Evolutionary conservation across 345 rosid species (phyloP), one percentile per base, ranked within the genome.

Genomic region (Dipteronia sinensis): DNA sequence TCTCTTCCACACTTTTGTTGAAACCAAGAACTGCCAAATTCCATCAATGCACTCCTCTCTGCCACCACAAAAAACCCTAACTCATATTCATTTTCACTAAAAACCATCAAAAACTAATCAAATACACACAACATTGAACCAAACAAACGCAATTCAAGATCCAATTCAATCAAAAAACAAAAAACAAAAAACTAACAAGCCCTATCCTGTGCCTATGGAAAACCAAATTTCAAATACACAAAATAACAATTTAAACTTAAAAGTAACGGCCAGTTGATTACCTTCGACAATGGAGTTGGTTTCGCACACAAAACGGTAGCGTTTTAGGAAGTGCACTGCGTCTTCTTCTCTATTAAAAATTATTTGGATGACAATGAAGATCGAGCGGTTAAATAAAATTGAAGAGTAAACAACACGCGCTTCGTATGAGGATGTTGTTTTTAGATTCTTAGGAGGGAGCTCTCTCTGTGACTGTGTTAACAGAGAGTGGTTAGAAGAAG

Each of bases 11-110:
- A 63, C 71, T 63, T 82, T 67, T 55, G 69, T 70, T 53, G 67
- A 61, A 79, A 72, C 79, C 69, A 72, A 4, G 47, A 77, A 74
- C 86, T 42, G 71, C 65, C 72, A 83, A 65, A 77, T 71, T 77
- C 83, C 83, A 74, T 53, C 79, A 65, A 82, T 81, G 86, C 89
- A 85, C 72, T 40, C 79, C 79, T 80, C 82, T 85, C 86, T 73
- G 81, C 69, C 86, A 78, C 71, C 68, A 74, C 29, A 65, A 71
- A 81, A 81, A 89, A 84, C 88, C 89, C 91, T 83, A 85, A 82
- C 77, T 80, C 75, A 73, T 63, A 82, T 69, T 47, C 38, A 72
- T 59, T 59, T 56, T 46, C 49, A 72, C 76, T 66, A 40, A 49
- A 66, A 68, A 34, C 56, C 7, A 55, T 67, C 63, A 76, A 3